phyloP scores from a whole-genome alignment of 2,329 filamentous ascomycete species.

The Arthroderma sp. region DNA sequence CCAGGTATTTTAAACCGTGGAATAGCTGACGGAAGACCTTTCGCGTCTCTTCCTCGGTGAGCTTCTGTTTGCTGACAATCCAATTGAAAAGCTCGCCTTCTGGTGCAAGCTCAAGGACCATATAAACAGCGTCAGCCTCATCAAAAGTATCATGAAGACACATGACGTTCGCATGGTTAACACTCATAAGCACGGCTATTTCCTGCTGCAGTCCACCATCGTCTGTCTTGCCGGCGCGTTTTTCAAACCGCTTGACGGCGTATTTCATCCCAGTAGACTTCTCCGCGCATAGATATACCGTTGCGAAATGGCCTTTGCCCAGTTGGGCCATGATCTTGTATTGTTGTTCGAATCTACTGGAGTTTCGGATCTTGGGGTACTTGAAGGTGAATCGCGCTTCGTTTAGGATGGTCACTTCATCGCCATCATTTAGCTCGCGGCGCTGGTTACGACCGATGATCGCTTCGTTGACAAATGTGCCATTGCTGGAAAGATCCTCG shows the following conservation, averaged over 20 bases:
- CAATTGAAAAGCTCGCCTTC: conserved; percentile 94
- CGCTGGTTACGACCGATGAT: conserved; percentile 85
- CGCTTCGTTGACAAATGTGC: conserved; percentile 88
- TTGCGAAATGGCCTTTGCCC: conserved; percentile 89
- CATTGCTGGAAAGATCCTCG: conserved; percentile 90
- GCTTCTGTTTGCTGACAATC: conserved; percentile 81
- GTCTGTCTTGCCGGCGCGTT: conserved; percentile 66
- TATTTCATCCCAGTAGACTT: conserved; percentile 68
- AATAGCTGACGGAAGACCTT: conserved; percentile 86
- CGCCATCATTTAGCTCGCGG: conserved; percentile 73
- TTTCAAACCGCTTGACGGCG: conserved; percentile 91
- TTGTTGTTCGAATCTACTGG: conserved; percentile 70
- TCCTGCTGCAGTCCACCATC: conserved; percentile 84
- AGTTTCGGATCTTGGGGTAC: conserved; percentile 63
- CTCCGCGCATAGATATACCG: conserved; percentile 83
- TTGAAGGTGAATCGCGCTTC: conserved; percentile 82
- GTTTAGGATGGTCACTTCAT: conserved; percentile 78
- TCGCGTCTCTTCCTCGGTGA: conserved; percentile 70
- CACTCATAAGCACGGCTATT: conserved; percentile 92
- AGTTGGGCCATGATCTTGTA: conserved; percentile 75
- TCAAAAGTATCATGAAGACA: conserved; percentile 93
- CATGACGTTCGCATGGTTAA: conserved; percentile 83
- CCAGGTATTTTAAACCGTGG: conserved; percentile 86
- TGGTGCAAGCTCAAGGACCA: conserved; percentile 78
- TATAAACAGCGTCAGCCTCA: conserved; percentile 76